Percentiles rank a stretch among this genome's conserved stretches.
Evolutionary conservation across 441 rosid genomes (phyloP).

Genomic region (Adansonia rubrostipa): DNA sequence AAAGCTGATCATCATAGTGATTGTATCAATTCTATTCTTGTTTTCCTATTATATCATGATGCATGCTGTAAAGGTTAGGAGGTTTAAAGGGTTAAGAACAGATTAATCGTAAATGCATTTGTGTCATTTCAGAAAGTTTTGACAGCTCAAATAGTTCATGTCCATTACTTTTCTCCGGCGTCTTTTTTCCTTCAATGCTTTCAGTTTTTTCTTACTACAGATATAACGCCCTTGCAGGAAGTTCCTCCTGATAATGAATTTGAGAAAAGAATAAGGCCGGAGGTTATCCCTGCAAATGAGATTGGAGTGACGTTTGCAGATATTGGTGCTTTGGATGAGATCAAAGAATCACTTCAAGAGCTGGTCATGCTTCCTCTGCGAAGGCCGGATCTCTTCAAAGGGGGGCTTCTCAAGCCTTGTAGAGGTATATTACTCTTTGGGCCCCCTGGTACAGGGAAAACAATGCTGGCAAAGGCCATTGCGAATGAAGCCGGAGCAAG

Average conservation of each 20-base stretch:
- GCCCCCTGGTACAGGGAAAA: slow-evolving; percentile 98
- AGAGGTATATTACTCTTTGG: slow-evolving; percentile 95
- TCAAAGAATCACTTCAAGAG: slow-evolving; percentile 94
- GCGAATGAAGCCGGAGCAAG: slow-evolving; percentile 99
- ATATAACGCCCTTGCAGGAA: slow-evolving; percentile 53
- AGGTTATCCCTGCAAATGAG: slow-evolving; percentile 92
- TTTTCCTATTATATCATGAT: not conserved
- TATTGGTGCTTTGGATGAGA: slow-evolving; percentile 88
- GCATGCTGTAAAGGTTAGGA: not conserved
- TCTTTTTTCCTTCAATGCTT: slow-evolving; percentile 2
- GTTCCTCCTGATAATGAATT: slow-evolving; percentile 89
- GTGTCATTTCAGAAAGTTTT: not conserved
- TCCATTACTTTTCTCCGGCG: slow-evolving; percentile 3
- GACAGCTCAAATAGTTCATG: not conserved
- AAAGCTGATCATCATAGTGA: not conserved
- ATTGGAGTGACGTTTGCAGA: slow-evolving; percentile 97
- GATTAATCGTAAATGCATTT: not conserved
- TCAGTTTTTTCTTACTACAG: slow-evolving; percentile 9
- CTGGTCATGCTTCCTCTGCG: slow-evolving; percentile 98
- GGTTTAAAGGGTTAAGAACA: not conserved
- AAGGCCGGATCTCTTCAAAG: slow-evolving; percentile 94
- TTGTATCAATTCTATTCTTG: not conserved
- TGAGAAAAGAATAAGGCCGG: slow-evolving; percentile 96
- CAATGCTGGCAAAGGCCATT: slow-evolving; percentile 98
- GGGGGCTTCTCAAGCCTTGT: slow-evolving; percentile 98